Percentiles rank a stretch among this genome's conserved stretches.
These are phyloP conservation scores for Narthecium ossifragum DNA, from an alignment of 106 monocot species.

Conservation along the genomic window DNA sequence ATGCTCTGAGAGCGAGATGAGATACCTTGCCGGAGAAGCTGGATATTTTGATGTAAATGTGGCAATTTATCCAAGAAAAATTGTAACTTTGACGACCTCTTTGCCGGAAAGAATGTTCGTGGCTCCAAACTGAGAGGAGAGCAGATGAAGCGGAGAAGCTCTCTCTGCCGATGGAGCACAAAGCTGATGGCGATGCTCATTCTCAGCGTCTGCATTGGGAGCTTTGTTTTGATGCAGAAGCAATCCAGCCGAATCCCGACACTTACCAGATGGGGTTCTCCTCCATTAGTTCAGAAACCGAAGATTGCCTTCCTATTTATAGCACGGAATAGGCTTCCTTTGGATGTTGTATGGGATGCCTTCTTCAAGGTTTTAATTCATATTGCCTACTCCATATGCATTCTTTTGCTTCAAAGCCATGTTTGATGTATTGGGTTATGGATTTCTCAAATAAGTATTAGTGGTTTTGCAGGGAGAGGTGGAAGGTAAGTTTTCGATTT, in stretches of 20 bases:
- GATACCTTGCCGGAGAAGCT: no score
- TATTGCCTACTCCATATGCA: no score
- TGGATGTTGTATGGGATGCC: slow-evolving; percentile 80
- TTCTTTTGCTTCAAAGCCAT: no score
- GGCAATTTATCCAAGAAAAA: background rate
- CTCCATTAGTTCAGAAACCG: slow-evolving; percentile 13
- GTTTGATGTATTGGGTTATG: no score
- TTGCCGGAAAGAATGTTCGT: background rate
- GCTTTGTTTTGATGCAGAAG: slow-evolving; percentile 28
- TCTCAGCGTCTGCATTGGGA: slow-evolving; percentile 35
- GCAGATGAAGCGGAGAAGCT: slow-evolving; percentile 60
- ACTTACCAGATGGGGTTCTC: background rate
- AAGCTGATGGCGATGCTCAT: slow-evolving; percentile 30
- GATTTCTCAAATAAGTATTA: background rate
- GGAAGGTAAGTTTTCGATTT: slow-evolving; percentile 67
- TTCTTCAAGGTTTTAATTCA: slow-evolving; percentile 57
- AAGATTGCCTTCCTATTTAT: slow-evolving; percentile 95
- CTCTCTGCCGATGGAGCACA: slow-evolving; percentile 16
- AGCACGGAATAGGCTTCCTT: slow-evolving; percentile 74
- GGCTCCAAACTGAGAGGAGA: slow-evolving; percentile 4
- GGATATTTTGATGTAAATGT: no score
- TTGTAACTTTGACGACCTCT: background rate
- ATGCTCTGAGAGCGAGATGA: no score
- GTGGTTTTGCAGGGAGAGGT: slow-evolving; percentile 45
- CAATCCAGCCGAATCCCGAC: slow-evolving; percentile 15